Base-by-base conservation (phyloP, 1,284 basidiomycete genomes). In the Coniferiporia sulphurascens region DNA sequence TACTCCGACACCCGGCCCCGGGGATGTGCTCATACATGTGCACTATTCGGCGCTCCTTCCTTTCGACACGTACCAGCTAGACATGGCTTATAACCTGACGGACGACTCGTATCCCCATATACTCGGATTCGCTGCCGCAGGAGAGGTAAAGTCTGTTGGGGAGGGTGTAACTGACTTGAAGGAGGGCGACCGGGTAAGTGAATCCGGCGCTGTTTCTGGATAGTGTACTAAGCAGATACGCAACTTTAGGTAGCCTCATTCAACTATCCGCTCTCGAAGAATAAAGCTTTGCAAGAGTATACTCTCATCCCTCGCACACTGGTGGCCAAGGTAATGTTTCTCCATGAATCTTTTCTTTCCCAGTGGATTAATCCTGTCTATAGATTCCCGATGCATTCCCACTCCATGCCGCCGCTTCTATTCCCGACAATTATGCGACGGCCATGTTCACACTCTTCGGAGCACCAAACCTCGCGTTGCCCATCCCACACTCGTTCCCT, bases 401-500 rank as follows among this genome's bases (percentile, higher is more conserved):
- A 1, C 68, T 79, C 1, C 72, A 71, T 19, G 74, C 70, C 22
- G 81, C 78, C 0, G 77, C 74, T 4, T 77, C 79, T 0, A 70
- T 83, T 41, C 78, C 80, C 15, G 79, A 83, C 65, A 82, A 81
- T 65, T 79, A 81, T 52, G 70, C 78, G 55, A 78, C 76, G 3
- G 73, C 78, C 0, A 81, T 77, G 66, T 78, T 73, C 65, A 75
- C 77, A 0, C 61, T 83, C 5, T 82, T 81, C 67, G 75, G 71
- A 34, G 48, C 45, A 22, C 56, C 59, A 69, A 76, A 52, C 48
- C 69, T 83, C 32, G 67, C 65, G 2, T 68, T 82, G 5, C 75
- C 78, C 2, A 49, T 74, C 10, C 77, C 79, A 0, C 9, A 59
- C 50, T 69, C 72, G 3, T 75, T 78, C 62, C 77, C 76, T 3